Evolutionary conservation across 192 early-diverging fungal species (phyloP), one percentile per base, ranked within the genome.

Genomic region (Obelidium mucronatum): DNA sequence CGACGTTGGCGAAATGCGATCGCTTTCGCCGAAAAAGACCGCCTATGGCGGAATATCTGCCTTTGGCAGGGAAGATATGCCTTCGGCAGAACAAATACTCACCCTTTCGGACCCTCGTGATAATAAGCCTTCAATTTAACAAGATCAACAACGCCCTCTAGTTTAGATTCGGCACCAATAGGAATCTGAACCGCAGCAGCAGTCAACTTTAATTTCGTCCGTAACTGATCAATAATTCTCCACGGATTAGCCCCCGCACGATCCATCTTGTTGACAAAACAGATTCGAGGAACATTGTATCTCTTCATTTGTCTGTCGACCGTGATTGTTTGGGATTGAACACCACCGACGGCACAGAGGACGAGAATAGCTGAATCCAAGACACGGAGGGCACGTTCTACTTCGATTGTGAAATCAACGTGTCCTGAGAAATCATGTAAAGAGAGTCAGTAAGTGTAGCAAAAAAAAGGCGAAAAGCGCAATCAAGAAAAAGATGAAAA

Each of bases 241-340:
- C 31, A 95, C 78, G 40, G 97, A 90, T 64, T 88, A 40, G 60
- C 88, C 63, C 40, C 91, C 36, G 78, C 76, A 48, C 71, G 84
- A 78, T 99, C 97, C 92, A 99, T 92, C 75, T 99, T 99, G 87
- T 99, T 99, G 33, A 99, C 89, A 85, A 95, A 98, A 22, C 93
- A 93, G 40, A 99, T 87, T 0, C 95, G 85, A 1, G 97, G 96
- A 6, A 99, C 86, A 4, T 84, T 81, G 74, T 97, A 96, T 15
- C 91, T 81, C 67, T 90, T 87, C 59, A 96, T 94, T 79, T 99
- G 97, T 28, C 86, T 77, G 91, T 96, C 96, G 40, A 88, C 87
- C 11, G 87, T 88, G 67, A 99, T 97, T 0, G 94, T 97, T 79
- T 94, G 92, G 33, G 94, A 96, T 82, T 99, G 93, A 1, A 99